Percentiles rank a stretch among this genome's conserved stretches.
phyloP scores from a whole-genome alignment of 495 filamentous ascomycete species.

The Penicillium desertorum region DNA sequence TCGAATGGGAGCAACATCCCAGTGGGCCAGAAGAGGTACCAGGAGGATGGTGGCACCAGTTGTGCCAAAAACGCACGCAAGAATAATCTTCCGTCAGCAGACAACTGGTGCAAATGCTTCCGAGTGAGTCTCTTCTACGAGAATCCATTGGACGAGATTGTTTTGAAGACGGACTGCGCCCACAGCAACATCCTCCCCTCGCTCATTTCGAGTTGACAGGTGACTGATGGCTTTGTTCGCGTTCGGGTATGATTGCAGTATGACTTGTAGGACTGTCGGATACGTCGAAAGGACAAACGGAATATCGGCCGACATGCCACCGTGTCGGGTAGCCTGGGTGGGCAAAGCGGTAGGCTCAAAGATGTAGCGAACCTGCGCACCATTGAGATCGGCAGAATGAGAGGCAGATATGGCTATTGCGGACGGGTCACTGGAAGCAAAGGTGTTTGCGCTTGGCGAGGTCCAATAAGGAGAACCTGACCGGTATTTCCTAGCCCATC shows the following conservation, averaged over 20 bases:
- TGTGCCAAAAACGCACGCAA: conserved; percentile 83
- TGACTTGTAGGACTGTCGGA: conserved; percentile 52
- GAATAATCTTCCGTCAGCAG: conserved; percentile 69
- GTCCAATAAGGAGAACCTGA: too few relatives aligned
- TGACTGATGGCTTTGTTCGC: conserved; percentile 62
- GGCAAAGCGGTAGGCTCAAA: too few relatives aligned
- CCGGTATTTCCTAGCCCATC: too few relatives aligned
- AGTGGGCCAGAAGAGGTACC: conserved; percentile 73
- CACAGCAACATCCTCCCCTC: conserved; percentile 61
- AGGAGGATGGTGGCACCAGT: conserved; percentile 65
- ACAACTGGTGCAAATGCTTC: conserved; percentile 77
- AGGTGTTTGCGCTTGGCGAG: too few relatives aligned
- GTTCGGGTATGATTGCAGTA: conserved; percentile 46
- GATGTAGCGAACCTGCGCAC: too few relatives aligned
- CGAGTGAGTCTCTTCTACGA: conserved; percentile 68
- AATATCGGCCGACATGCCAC: conserved; percentile 39
- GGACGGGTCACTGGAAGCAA: too few relatives aligned
- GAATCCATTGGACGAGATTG: conserved; percentile 70
- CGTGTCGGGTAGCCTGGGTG: conserved; percentile 48
- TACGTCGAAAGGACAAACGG: conserved; percentile 60
- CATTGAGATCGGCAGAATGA: too few relatives aligned
- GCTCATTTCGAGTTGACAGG: conserved; percentile 69
- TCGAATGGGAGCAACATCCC: conserved; percentile 75
- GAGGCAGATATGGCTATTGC: too few relatives aligned
- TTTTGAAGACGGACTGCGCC: conserved; percentile 67